A percentile compares a stretch with the other conserved stretches of the same genome.
phyloP scores from a whole-genome alignment of 2,329 filamentous ascomycete species.

The Aspergillus amoenus region DNA sequence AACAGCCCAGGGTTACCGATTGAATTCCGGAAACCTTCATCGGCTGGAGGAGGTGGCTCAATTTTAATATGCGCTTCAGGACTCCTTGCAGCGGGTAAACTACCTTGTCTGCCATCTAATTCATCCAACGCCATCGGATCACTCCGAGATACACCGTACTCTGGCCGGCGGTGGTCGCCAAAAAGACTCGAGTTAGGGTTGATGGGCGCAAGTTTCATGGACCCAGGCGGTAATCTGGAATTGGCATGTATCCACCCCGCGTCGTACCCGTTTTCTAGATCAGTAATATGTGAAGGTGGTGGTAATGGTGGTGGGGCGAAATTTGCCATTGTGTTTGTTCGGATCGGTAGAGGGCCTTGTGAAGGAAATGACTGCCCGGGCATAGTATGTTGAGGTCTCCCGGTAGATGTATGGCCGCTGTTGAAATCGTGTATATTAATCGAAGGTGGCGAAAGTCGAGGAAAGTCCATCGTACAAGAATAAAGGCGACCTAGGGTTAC shows the following conservation, averaged over 20 bases:
- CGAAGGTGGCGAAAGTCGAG: constrained; percentile 41
- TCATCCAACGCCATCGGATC: constrained; percentile 41
- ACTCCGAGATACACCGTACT: constrained; percentile 29
- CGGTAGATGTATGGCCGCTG: constrained; percentile 32
- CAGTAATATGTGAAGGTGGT: constrained; percentile 61
- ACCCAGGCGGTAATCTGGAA: constrained; percentile 48
- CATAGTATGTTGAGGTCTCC: constrained; percentile 40
- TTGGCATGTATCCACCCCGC: constrained; percentile 65
- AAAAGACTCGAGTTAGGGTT: constrained; percentile 52
- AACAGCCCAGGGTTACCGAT: constrained; percentile 31
- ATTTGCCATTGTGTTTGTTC: constrained; percentile 50
- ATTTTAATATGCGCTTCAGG: constrained; percentile 36
- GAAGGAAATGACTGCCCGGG: constrained; percentile 43
- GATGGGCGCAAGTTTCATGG: constrained; percentile 49
- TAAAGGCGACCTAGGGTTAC: constrained; percentile 21
- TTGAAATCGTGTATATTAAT: constrained; percentile 45
- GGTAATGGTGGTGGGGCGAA: constrained; percentile 63
- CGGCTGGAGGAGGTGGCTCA: constrained; percentile 32
- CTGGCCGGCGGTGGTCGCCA: constrained; percentile 44
- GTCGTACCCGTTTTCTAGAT: constrained; percentile 58
- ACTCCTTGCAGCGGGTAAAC: constrained; percentile 29
- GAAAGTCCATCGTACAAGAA: constrained; percentile 46
- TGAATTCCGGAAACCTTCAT: constrained; percentile 35
- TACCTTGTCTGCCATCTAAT: constrained; percentile 32
- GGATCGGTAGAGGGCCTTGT: constrained; percentile 63